Conservation (phyloP, 1,139 yeast species). For the Kodamaea arcana region DNA sequence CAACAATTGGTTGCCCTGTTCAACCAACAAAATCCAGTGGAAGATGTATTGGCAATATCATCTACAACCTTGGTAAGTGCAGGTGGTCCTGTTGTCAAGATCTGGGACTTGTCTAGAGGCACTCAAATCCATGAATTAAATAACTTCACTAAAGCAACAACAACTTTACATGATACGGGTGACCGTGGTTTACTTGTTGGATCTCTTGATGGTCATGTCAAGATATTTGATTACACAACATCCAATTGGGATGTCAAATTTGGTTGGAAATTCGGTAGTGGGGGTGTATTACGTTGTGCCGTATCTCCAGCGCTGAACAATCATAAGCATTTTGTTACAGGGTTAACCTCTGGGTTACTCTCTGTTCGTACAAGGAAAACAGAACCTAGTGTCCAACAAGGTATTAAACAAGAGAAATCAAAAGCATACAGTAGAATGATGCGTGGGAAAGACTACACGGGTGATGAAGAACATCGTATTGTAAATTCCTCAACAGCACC, state of each 20-base stretch:
- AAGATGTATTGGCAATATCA: slow-evolving; percentile 75
- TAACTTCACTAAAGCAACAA: slow-evolving; percentile 91
- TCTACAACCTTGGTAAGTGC: slow-evolving; percentile 78
- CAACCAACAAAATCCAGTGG: slow-evolving; percentile 61
- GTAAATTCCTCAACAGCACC: slow-evolving; percentile 50
- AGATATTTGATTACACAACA: slow-evolving; percentile 77
- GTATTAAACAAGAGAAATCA: slow-evolving; percentile 43
- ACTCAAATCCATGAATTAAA: slow-evolving; percentile 57
- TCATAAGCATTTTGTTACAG: slow-evolving; percentile 89
- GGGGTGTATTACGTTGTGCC: slow-evolving; percentile 85
- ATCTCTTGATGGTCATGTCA: slow-evolving; percentile 94
- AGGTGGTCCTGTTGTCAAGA: slow-evolving; percentile 83
- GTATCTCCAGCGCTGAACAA: slow-evolving; percentile 66
- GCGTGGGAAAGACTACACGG: slow-evolving; percentile 87
- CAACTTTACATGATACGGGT: slow-evolving; percentile 69
- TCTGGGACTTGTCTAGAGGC: slow-evolving; percentile 89
- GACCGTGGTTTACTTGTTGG: slow-evolving; percentile 84
- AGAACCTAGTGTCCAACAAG: slow-evolving; percentile 52
- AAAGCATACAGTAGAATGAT: slow-evolving; percentile 71
- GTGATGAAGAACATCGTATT: slow-evolving; percentile 79
- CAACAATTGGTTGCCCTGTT: slow-evolving; percentile 46
- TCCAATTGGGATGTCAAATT: slow-evolving; percentile 84
- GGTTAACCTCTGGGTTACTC: slow-evolving; percentile 82
- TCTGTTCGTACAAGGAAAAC: slow-evolving; percentile 86
- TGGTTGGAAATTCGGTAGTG: slow-evolving; percentile 93